Evolutionary conservation across 768 basidiomycete genomes (phyloP).

Genomic region (Ramaria rubella): DNA sequence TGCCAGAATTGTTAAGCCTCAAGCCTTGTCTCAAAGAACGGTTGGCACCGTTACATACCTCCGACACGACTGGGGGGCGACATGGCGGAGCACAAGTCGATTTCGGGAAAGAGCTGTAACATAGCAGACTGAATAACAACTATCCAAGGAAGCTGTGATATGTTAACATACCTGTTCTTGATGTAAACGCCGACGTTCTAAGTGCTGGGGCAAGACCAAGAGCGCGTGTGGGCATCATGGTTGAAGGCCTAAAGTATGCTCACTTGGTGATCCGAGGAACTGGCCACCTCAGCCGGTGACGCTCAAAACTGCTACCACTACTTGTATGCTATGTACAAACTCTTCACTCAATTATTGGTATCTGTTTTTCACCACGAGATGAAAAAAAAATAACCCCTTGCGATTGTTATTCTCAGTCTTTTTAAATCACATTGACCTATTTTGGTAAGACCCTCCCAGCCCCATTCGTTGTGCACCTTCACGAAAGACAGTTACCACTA

Average conservation of each 20-base stretch:
- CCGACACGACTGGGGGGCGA: slow-evolving; percentile 27
- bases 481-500: too few relatives aligned
- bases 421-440: too few relatives aligned
- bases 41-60: neutral
- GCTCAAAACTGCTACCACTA: too few relatives aligned
- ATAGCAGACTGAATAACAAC: neutral
- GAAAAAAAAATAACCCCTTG: too few relatives aligned
- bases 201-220: slow-evolving; percentile 54
- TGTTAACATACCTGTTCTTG: slow-evolving; percentile 19
- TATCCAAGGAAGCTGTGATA: neutral
- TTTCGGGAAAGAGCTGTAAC: slow-evolving; percentile 32
- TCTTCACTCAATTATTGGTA: too few relatives aligned
- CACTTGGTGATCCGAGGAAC: neutral
- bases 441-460: too few relatives aligned
- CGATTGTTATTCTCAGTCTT: too few relatives aligned
- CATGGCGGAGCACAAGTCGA: slow-evolving; percentile 28
- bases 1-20: neutral
- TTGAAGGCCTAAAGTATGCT: slow-evolving; percentile 5
- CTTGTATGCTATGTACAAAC: too few relatives aligned
- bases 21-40: neutral
- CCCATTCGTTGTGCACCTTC: too few relatives aligned
- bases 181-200: slow-evolving; percentile 41
- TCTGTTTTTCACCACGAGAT: too few relatives aligned
- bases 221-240: slow-evolving; percentile 37
- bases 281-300: neutral